phyloP scores from a whole-genome alignment of 108 stramenopile genomes.

The Stephanodiscus minutulus region DNA sequence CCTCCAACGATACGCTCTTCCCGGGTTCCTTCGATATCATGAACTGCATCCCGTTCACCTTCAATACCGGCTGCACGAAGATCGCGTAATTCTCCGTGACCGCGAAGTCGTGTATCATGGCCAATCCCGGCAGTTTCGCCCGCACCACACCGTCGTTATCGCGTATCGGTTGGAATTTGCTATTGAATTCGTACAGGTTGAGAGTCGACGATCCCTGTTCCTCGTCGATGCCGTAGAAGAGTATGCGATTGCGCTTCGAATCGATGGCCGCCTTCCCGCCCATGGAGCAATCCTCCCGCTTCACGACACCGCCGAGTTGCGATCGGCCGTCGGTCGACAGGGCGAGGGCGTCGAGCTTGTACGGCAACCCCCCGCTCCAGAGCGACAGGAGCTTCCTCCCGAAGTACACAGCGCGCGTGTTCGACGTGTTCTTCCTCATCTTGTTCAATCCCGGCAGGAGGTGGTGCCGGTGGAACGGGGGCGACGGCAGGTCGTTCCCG shows the following conservation, averaged over 20 bases:
- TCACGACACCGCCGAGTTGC: slow-evolving; percentile 79
- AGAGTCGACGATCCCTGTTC: slow-evolving; percentile 58
- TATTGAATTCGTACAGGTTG: slow-evolving; percentile 78
- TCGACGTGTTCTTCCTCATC: slow-evolving; percentile 80
- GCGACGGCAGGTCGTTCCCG: slow-evolving; percentile 64
- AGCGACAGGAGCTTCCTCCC: slow-evolving; percentile 68
- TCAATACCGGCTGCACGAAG: slow-evolving; percentile 66
- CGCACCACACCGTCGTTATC: slow-evolving; percentile 59
- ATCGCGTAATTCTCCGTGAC: slow-evolving; percentile 79
- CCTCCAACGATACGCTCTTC: slow-evolving; percentile 50
- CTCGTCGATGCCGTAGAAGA: slow-evolving; percentile 71
- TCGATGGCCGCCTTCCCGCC: slow-evolving; percentile 66
- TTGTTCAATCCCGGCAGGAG: slow-evolving; percentile 81
- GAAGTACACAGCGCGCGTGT: slow-evolving; percentile 78
- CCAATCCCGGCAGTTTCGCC: slow-evolving; percentile 64
- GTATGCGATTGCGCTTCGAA: slow-evolving; percentile 60
- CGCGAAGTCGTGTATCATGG: slow-evolving; percentile 76
- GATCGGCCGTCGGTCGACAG: slow-evolving; percentile 81
- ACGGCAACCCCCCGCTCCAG: slow-evolving; percentile 86
- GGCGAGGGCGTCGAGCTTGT: slow-evolving; percentile 79
- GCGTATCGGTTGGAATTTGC: slow-evolving; percentile 65
- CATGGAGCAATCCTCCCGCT: slow-evolving; percentile 67
- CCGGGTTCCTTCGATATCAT: slow-evolving; percentile 79
- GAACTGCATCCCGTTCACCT: slow-evolving; percentile 76
- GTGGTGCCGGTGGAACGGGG: slow-evolving; percentile 81